A percentile compares a stretch with the other conserved stretches of the same genome.
phyloP scores from a whole-genome alignment of 176 grass and related monocot genomes.

The Leersia perrieri region DNA sequence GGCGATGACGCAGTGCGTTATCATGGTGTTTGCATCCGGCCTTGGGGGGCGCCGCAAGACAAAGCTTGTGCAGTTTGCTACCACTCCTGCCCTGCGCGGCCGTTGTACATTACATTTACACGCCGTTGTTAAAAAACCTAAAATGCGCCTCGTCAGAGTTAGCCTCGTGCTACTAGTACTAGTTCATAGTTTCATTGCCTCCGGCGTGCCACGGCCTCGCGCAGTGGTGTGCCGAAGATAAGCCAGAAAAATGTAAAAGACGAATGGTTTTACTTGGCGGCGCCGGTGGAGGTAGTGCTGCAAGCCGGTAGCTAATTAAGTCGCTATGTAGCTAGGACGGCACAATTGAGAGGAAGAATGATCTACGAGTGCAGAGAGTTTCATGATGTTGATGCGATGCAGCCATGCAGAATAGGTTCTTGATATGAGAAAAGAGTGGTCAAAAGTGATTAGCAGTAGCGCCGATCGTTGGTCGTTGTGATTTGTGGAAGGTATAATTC shows the following conservation, averaged over 20 bases:
- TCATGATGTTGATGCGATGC: conserved; percentile 5
- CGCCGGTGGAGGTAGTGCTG: not conserved
- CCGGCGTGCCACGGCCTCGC: not conserved
- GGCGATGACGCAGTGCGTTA: conserved; percentile 48
- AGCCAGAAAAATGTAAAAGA: not conserved
- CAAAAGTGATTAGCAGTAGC: conserved; percentile 9
- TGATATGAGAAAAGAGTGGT: not conserved
- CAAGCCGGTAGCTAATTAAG: not conserved
- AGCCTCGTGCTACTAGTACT: conserved; percentile 46
- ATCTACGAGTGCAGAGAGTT: not conserved
- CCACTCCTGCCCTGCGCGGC: not conserved
- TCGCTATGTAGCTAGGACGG: not conserved
- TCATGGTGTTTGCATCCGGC: conserved; percentile 48
- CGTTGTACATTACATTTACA: too few species aligned
- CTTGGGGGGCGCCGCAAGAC: conserved; percentile 28
- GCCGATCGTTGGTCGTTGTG: not conserved
- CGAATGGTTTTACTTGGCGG: not conserved
- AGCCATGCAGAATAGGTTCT: not conserved
- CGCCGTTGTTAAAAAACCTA: too few species aligned
- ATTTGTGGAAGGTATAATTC: conserved; percentile 12
- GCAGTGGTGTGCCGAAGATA: not conserved
- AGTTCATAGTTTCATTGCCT: conserved; percentile 79
- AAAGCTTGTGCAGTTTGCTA: conserved; percentile 43
- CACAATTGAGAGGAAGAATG: not conserved
- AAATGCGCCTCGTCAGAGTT: not conserved